These are phyloP conservation scores for Collybia mongolica DNA, from an alignment of 768 basidiomycete genomes.

Conservation along the genomic window DNA sequence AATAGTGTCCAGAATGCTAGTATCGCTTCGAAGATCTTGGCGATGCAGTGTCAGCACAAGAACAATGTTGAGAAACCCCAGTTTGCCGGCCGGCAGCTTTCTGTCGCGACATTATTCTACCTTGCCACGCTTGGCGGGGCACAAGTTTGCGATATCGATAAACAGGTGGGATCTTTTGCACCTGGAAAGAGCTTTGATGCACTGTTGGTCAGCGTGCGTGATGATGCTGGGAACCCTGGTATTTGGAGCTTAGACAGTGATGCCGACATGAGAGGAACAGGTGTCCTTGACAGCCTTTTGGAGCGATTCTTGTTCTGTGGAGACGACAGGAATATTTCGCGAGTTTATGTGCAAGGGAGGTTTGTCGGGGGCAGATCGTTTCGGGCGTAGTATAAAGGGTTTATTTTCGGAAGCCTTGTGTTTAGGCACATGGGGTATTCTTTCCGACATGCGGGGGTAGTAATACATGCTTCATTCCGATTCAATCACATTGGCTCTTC, in stretches of 20 bases:
- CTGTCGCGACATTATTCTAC: constrained; percentile 76
- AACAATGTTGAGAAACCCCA: constrained; percentile 1
- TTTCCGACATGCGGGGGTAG: too few species aligned
- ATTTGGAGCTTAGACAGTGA: constrained; percentile 51
- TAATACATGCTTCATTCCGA: too few species aligned
- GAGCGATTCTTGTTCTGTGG: constrained; percentile 88
- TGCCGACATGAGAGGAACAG: constrained; percentile 23
- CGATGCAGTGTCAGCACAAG: constrained; percentile 36
- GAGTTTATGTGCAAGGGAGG: constrained; percentile 83
- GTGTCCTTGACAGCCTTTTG: constrained; percentile 42
- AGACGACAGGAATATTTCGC: constrained; percentile 79
- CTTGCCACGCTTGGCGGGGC: constrained; percentile 94
- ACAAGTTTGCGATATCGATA: constrained; percentile 68
- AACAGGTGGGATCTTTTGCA: constrained; percentile 72
- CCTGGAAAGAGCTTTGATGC: constrained; percentile 92
- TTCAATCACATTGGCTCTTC: not conserved
- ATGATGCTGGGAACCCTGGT: constrained; percentile 52
- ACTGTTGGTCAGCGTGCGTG: constrained; percentile 61
- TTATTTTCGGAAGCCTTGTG: not conserved
- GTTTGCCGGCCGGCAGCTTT: constrained; percentile 63
- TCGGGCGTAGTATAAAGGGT: not conserved
- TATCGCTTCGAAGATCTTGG: constrained; percentile 76
- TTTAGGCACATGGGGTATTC: too few species aligned
- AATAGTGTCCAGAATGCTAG: constrained; percentile 72
- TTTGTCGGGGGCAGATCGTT: constrained; percentile 68